phyloP scores from a whole-genome alignment of 441 rosid genomes.

The Jatropha multifida region DNA sequence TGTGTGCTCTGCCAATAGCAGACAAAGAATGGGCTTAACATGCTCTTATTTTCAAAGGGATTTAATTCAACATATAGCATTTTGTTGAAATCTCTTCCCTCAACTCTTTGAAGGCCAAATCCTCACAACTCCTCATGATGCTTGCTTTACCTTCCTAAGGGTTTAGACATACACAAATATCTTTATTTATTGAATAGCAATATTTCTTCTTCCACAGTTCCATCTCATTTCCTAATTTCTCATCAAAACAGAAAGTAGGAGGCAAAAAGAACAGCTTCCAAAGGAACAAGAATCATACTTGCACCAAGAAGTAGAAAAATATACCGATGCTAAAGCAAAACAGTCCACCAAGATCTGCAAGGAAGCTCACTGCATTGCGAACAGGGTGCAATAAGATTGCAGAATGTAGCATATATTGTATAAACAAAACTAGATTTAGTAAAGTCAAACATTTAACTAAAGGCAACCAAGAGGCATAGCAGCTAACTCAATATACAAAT shows the following conservation, averaged over 20 bases:
- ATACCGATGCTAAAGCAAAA: slow-evolving; percentile 90
- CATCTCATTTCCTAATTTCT: not conserved
- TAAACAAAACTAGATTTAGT: not conserved
- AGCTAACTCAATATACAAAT: not conserved
- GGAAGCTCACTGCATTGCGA: slow-evolving; percentile 84
- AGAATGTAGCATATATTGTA: not conserved
- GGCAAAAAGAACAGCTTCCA: slow-evolving; percentile 12
- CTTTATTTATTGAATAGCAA: too few species aligned
- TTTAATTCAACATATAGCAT: not conserved
- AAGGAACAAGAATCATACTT: slow-evolving; percentile 50
- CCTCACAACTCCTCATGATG: not conserved
- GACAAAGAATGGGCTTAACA: not conserved
- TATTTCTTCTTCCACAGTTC: not conserved
- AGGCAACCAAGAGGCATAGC: not conserved
- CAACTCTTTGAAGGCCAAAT: slow-evolving; percentile 1
- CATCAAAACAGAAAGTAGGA: slow-evolving; percentile 10
- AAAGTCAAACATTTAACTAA: not conserved
- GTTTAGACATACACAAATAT: not conserved
- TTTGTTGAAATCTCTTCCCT: not conserved
- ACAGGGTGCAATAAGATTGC: slow-evolving; percentile 21
- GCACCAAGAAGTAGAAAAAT: slow-evolving; percentile 87
- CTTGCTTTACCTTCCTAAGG: not conserved
- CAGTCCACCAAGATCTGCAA: slow-evolving; percentile 98
- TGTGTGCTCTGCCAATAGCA: slow-evolving; percentile 1
- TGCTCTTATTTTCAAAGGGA: not conserved